Percentiles rank a stretch among this genome's conserved stretches.
phyloP scores from a whole-genome alignment of 805 yeast species.

The Grigorovia transvaalensis region DNA sequence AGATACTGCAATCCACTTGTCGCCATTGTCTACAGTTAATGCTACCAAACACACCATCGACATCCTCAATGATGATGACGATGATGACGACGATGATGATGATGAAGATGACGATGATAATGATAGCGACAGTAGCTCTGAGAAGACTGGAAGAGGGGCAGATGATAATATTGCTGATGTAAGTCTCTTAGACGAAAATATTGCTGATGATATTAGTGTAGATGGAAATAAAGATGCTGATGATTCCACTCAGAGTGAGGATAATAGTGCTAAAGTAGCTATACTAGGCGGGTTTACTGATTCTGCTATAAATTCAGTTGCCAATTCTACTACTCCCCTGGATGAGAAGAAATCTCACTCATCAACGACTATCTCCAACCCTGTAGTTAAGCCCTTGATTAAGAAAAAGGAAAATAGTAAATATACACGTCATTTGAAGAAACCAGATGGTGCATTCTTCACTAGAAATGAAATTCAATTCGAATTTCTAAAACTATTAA shows the following conservation, averaged over 20 bases:
- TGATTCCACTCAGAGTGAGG: conserved; percentile 16
- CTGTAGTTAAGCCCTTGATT: background rate
- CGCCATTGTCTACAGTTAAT: background rate
- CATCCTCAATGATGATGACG: conserved; percentile 1
- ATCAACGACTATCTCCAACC: background rate
- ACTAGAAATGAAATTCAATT: conserved; percentile 84
- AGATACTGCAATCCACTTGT: background rate
- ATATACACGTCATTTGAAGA: conserved; percentile 53
- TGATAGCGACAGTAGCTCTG: conserved; percentile 5
- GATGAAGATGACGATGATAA: conserved; percentile 8
- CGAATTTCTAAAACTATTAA: conserved; percentile 57
- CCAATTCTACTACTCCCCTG: background rate
- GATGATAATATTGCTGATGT: background rate
- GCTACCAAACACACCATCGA: background rate
- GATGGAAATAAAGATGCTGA: conserved; percentile 4
- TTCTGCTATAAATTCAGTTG: background rate
- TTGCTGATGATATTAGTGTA: background rate
- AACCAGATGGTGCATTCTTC: conserved; percentile 84
- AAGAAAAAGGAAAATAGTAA: conserved; percentile 3
- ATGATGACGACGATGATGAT: conserved; percentile 9
- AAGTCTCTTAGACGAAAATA: background rate
- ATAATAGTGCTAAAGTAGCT: conserved; percentile 9
- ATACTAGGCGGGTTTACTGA: background rate
- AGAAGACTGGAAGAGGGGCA: background rate
- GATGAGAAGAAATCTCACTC: background rate